Conservation (phyloP, 768 basidiomycete genomes). For the Mycena amicta region DNA sequence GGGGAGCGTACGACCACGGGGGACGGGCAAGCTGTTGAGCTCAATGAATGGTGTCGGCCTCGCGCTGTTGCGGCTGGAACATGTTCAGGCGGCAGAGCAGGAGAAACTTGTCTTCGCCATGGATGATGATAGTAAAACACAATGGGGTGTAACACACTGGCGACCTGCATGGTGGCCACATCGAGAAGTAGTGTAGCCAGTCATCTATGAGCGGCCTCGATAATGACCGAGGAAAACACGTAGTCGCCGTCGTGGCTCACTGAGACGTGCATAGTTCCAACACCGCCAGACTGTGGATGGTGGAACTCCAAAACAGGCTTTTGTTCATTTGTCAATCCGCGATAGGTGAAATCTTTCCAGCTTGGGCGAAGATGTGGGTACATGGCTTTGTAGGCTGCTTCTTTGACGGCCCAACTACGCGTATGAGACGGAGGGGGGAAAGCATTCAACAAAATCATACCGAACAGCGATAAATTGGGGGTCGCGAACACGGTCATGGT, state of each 20-base stretch:
- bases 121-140: constrained; percentile 36
- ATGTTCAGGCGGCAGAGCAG: constrained; percentile 56
- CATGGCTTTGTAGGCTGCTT: constrained; percentile 85
- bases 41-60: constrained; percentile 65
- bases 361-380: constrained; percentile 61
- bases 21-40: constrained; percentile 74
- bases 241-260: constrained; percentile 86
- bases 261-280: constrained; percentile 61
- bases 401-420: constrained; percentile 79
- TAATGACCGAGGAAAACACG: constrained; percentile 66
- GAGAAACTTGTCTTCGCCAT: constrained; percentile 43
- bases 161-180: constrained; percentile 70
- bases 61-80: constrained; percentile 80
- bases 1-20: constrained; percentile 57
- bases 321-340: constrained; percentile 30
- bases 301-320: constrained; percentile 49
- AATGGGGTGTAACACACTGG: constrained; percentile 58
- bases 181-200: constrained; percentile 11
- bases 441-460: constrained; percentile 41
- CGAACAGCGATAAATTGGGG: constrained; percentile 71
- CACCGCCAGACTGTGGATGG: constrained; percentile 31
- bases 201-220: constrained; percentile 40
- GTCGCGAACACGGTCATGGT: constrained; percentile 39
- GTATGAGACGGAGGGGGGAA: constrained; percentile 8
- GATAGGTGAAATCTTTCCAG: constrained; percentile 76